Evolutionary conservation across 176 grass and related monocot species (phyloP), one percentile per base, ranked within the genome.

Genomic region (Paspalum notatum): DNA sequence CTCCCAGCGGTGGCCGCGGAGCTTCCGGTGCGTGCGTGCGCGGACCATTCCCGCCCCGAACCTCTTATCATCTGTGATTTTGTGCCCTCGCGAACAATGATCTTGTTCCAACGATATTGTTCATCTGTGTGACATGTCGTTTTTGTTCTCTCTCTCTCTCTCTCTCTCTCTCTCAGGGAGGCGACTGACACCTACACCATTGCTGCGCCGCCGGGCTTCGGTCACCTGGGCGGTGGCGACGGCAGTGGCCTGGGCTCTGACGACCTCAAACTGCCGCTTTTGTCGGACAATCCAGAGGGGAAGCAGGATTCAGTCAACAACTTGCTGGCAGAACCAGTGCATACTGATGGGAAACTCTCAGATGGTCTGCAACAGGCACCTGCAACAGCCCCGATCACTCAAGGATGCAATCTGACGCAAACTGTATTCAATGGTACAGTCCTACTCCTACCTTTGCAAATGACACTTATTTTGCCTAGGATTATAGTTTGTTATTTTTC

Each of bases 391-490:
- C 83, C 85, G 52, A 61, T 47, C 17, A 71, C 78, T 44, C 90
- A 87, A 56, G 90, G 92, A 20, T 98, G 95, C 53, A 92, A 71
- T 40, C 66, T 98, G 7, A 94, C 88, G 46, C 95, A 98, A 54
- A 93, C 95, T 12, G 92, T 98, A 48, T 94, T 98, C 79, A 98
- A 98, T 61, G 92, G 95, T 97, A 87, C 75, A 43, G 74, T 25
- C 7, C 27, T 38, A 48, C 47, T 12, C 12, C 47, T 72, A 15
- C 66, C 38, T 68, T 5, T 51, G 14, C 46, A 50, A 32, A 8
- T 40, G 49, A 0, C 66, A n/a, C 25, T 78, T 14, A 63, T 25
- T 44, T 32, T 68, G 1, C n/a, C 20, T 85, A 68, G 61, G 7
- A 32, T 86, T 17, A 17, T 49, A 47, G 20, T 66, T 27, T 82